These are phyloP conservation scores for Glutinoglossum americanum DNA, from an alignment of 495 filamentous ascomycete species.

Conservation along the genomic window DNA sequence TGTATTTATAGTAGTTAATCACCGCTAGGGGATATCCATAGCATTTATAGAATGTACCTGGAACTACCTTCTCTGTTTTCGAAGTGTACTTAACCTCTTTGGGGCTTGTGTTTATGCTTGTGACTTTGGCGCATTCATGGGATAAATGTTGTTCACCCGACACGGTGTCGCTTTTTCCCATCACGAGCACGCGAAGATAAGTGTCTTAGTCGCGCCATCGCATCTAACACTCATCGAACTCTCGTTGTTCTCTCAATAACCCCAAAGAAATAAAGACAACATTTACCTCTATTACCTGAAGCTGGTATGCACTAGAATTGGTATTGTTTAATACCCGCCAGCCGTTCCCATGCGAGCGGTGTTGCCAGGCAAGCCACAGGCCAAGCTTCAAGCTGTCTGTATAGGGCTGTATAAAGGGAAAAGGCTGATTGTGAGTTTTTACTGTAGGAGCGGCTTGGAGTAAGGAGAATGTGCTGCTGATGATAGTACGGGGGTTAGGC, in stretches of 20 bases:
- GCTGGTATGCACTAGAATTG: not conserved
- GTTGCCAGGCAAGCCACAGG: constrained; percentile 76
- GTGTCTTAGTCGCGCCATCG: not conserved
- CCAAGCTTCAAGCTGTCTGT: constrained; percentile 74
- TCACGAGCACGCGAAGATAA: not conserved
- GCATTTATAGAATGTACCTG: no score
- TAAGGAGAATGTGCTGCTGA: not conserved
- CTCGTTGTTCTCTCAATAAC: not conserved
- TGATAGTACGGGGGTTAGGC: constrained; percentile 25
- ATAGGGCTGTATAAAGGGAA: constrained; percentile 64
- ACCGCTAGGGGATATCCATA: no score
- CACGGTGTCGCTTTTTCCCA: not conserved
- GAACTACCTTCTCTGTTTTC: no score
- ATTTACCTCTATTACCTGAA: not conserved
- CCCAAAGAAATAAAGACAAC: not conserved
- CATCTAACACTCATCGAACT: not conserved
- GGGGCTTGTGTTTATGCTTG: not conserved
- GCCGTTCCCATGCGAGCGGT: constrained; percentile 45
- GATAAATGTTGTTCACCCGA: not conserved
- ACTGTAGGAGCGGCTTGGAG: not conserved
- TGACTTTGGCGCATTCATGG: no score
- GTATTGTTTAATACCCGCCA: not conserved
- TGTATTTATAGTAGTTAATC: no score
- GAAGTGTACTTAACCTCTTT: not conserved
- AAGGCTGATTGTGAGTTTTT: constrained; percentile 46